Evolutionary conservation across 257 asterid species (phyloP), one percentile per base, ranked within the genome.

Genomic region (Primulina huaijiensis): DNA sequence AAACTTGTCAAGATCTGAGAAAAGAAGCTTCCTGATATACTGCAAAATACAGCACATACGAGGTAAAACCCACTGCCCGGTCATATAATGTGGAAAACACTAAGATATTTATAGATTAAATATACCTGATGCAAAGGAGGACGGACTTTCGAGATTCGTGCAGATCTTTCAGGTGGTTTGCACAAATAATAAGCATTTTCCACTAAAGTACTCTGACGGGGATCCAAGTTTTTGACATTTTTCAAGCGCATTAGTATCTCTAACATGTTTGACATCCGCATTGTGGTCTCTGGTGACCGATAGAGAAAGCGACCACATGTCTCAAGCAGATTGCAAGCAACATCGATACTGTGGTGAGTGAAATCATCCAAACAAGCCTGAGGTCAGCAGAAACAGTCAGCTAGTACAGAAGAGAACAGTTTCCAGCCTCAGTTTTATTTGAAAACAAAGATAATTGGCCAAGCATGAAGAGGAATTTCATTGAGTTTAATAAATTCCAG

Each of bases 121-220:
- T 65, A 21, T 72, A 91, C 99, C 97, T 91, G 97, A 85, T 91
- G 90, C 75, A 94, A 78, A 53, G 99, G 96, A 38, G 97, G 97
- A 52, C 97, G 97, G 77, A 94, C 85, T 91, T 94, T 94, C 73
- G 97, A 88, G 72, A 94, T 90, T 66, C 97, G 84, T 25, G 99
- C 97, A 76, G 99, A 94, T 85, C 93, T 89, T 88, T 94, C 99
- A 60, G 97, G 99, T 61, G 99, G 99, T 78, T 91, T 94, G 71
- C 97, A 89, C 86, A 94, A 81, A 82, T 94, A 94, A 80, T 94
- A 94, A 64, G 99, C 99, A 83, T 94, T 94, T 85, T 94, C 99
- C 35, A 88, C 99, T 63, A 89, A 79, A 50, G 97, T 94, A 77
- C 95, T 91, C 76, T 94, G 99, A 62, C 96, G 97, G 71, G 99